A percentile compares a stretch with the other conserved stretches of the same genome.
Evolutionary conservation across 139 green algal genomes (phyloP).

Genomic region (Chlamydomonas applanata): DNA sequence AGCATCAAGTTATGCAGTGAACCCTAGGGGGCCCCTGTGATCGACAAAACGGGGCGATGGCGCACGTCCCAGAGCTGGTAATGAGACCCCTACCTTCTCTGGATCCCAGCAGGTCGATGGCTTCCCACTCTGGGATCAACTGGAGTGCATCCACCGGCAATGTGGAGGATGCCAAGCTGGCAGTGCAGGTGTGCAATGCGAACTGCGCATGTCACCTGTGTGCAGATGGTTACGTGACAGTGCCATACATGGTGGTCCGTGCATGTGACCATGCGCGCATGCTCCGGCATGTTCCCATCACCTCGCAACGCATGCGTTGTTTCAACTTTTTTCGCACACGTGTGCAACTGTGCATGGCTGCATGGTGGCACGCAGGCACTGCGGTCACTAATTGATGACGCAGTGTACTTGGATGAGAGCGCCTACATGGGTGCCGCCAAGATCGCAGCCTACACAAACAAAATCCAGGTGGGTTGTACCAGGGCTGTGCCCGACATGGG

Average conservation of each 20-base stretch:
- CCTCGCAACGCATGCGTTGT: neutral
- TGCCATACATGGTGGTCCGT: neutral
- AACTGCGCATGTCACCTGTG: neutral
- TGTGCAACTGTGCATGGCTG: neutral
- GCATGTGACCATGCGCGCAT: neutral
- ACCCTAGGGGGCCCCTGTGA: too few species aligned
- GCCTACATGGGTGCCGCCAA: conserved; percentile 50
- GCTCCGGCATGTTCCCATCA: neutral
- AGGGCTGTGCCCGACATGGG: too few species aligned
- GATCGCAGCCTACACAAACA: conserved; percentile 47
- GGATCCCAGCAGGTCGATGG: too few species aligned
- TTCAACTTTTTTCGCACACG: neutral
- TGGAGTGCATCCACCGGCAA: conserved; percentile 15
- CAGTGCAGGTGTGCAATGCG: neutral
- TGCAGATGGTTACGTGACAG: neutral
- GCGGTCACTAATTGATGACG: conserved; percentile 54
- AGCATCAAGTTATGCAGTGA: too few species aligned
- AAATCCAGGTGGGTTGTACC: conserved; percentile 41
- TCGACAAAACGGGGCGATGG: too few species aligned
- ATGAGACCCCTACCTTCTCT: too few species aligned
- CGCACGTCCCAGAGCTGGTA: too few species aligned
- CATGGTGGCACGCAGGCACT: conserved; percentile 23
- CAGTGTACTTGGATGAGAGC: conserved; percentile 74
- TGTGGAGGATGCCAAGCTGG: conserved; percentile 18
- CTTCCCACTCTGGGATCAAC: neutral